A percentile compares a stretch with the other conserved stretches of the same genome.
Evolutionary conservation across 2,329 filamentous ascomycete species (phyloP).

Genomic region (Pseudopithomyces chartarum): DNA sequence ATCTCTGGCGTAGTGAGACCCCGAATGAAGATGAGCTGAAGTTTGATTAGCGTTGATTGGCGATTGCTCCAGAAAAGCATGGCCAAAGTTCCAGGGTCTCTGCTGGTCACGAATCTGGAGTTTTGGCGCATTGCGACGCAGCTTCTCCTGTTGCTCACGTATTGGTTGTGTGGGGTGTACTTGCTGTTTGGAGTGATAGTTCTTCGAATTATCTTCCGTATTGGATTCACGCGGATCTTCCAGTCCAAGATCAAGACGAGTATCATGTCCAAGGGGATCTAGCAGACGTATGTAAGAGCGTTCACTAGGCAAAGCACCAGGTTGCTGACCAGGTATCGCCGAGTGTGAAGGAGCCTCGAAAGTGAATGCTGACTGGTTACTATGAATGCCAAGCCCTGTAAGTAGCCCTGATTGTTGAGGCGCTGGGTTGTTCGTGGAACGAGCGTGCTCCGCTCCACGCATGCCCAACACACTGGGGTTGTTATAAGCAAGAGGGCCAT

Average conservation of each 20-base stretch:
- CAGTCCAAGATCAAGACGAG: constrained; percentile 28
- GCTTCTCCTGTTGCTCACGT: background rate
- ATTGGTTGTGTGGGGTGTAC: background rate
- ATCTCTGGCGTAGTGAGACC: constrained; percentile 9
- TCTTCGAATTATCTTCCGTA: background rate
- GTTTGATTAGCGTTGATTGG: constrained; percentile 11
- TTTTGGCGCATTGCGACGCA: background rate
- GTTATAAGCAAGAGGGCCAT: constrained; percentile 7
- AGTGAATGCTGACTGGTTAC: constrained; percentile 18
- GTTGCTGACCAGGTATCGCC: constrained; percentile 11
- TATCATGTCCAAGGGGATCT: constrained; percentile 31
- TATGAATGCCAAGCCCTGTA: constrained; percentile 9
- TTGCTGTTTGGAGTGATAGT: constrained; percentile 4
- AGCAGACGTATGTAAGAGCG: constrained; percentile 39
- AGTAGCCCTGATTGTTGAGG: constrained; percentile 6
- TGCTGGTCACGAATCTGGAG: background rate
- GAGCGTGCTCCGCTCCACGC: constrained; percentile 20
- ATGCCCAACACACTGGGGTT: constrained; percentile 31
- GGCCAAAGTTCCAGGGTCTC: constrained; percentile 20
- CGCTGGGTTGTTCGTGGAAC: constrained; percentile 1
- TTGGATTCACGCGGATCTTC: constrained; percentile 30
- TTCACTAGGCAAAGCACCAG: constrained; percentile 22
- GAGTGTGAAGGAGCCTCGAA: constrained; percentile 25
- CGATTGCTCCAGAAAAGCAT: constrained; percentile 25
- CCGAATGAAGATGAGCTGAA: constrained; percentile 3